A percentile compares a stretch with the other conserved stretches of the same genome.
Evolutionary conservation across 2,329 filamentous ascomycete genomes (phyloP).

Genomic region (Verticillium klebahnii): DNA sequence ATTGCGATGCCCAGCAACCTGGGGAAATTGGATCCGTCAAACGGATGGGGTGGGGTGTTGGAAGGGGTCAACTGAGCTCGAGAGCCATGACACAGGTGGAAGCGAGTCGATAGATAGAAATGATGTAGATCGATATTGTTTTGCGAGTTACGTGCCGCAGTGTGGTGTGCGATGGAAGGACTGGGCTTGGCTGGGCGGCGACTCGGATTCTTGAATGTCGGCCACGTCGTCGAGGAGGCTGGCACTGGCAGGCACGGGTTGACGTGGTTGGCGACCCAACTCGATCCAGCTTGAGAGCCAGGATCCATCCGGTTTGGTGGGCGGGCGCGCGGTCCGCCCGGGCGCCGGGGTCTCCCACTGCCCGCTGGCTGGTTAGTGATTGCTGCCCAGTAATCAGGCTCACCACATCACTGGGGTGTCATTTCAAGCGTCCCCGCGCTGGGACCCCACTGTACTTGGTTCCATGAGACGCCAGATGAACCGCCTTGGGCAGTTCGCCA

Average conservation of each 20-base stretch:
- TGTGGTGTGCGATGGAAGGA: not conserved
- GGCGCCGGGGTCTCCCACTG: not conserved
- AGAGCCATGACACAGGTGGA: not conserved
- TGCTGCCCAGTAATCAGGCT: not conserved
- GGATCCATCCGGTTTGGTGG: not conserved
- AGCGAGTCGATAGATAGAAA: not conserved
- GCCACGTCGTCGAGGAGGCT: not conserved
- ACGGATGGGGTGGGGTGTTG: not conserved
- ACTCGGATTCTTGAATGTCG: not conserved
- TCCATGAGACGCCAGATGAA: not conserved
- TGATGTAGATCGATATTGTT: not conserved
- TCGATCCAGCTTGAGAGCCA: not conserved
- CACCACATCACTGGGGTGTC: not conserved
- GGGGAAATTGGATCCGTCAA: not conserved
- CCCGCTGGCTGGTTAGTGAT: not conserved
- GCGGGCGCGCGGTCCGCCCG: not conserved
- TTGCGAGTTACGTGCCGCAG: not conserved
- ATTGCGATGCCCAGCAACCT: not conserved
- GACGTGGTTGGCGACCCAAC: not conserved
- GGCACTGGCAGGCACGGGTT: not conserved
- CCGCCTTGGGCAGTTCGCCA: not conserved
- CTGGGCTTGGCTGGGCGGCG: not conserved
- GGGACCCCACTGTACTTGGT: not conserved
- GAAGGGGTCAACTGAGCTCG: not conserved
- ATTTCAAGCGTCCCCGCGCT: not conserved